Evolutionary conservation across 257 asterid genomes (phyloP), one percentile per base, ranked within the genome.

Genomic region (Paulownia fortunei): DNA sequence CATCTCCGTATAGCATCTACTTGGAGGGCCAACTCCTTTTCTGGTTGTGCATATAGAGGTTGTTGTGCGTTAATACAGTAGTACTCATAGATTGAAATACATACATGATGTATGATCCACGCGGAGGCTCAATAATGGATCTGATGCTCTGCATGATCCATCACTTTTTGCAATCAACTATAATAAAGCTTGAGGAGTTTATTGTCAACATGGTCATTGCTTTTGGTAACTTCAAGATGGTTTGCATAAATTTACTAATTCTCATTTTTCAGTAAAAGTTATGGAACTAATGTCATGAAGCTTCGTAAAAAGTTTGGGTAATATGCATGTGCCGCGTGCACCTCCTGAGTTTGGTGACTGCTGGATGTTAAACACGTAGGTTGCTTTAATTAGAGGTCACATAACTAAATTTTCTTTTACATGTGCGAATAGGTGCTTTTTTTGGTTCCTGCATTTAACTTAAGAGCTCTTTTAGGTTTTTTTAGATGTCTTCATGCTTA

Each of bases 301-400:
- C 56, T 55, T 36, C n/a, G 12, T 49, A 6, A 47, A 61, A 32
- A 19, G 3, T 46, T 74, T 74, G 59, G 18, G 30, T 26, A 26
- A 18, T 47, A 61, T 62, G 76, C 78, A 41, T 34, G 19, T 26
- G 26, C 47, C 58, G 78, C 32, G 2, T 27, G 56, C 32, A 26
- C 27, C 19, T 49, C 42, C 1, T 8, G 32, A 70, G 3, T 26
- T 47, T 13, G 27, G 24, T n/a, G 36, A 5, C 3, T 66, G 52
- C n/a, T 11, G 3, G 52, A 60, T 61, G 36, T 67, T 76, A 21
- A 54, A 18, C 36, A 16, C 11, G 39, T 67, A 1, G 62, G 8
- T 3, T 63, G 24, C 34, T 54, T 39, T 52, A 11, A 32, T 49
- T 75, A 75, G 6, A 75, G 73, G 41, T 64, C 66, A 39, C 63